phyloP scores from a whole-genome alignment of 768 basidiomycete genomes.

The Amanita exitialis region DNA sequence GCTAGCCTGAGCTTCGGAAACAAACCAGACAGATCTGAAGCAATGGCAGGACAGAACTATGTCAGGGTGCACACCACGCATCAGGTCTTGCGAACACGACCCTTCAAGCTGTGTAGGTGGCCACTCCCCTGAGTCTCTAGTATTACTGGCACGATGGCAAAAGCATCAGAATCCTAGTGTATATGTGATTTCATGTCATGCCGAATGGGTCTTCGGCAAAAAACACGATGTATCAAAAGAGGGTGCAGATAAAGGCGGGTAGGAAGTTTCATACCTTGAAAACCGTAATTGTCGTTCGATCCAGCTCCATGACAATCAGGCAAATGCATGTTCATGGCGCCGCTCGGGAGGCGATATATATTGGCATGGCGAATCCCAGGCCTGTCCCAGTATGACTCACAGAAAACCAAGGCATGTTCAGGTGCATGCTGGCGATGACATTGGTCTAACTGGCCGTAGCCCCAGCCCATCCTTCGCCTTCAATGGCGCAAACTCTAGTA shows the following conservation, averaged over 20 bases:
- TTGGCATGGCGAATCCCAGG: background rate
- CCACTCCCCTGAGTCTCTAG: background rate
- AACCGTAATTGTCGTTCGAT: background rate
- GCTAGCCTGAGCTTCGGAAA: too few relatives aligned
- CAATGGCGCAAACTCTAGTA: constrained; percentile 28
- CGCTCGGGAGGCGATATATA: background rate
- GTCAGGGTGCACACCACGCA: background rate
- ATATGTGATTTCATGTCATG: too few relatives aligned
- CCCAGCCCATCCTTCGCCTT: constrained; percentile 24
- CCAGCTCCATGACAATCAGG: background rate
- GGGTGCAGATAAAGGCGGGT: background rate
- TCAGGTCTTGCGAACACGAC: background rate
- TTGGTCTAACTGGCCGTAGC: background rate
- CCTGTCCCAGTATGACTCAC: background rate
- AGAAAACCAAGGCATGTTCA: constrained; percentile 2
- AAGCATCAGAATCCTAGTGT: too few relatives aligned
- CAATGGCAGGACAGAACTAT: background rate
- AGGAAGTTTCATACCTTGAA: background rate
- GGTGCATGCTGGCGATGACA: background rate
- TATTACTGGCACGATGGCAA: too few relatives aligned
- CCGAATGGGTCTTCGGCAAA: background rate
- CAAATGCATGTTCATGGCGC: background rate
- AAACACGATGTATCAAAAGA: background rate
- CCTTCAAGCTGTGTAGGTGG: background rate
- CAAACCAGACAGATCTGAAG: too few relatives aligned